Base-by-base conservation (phyloP, 2,329 filamentous ascomycete genomes). In the Endoconidiophora polonica region DNA sequence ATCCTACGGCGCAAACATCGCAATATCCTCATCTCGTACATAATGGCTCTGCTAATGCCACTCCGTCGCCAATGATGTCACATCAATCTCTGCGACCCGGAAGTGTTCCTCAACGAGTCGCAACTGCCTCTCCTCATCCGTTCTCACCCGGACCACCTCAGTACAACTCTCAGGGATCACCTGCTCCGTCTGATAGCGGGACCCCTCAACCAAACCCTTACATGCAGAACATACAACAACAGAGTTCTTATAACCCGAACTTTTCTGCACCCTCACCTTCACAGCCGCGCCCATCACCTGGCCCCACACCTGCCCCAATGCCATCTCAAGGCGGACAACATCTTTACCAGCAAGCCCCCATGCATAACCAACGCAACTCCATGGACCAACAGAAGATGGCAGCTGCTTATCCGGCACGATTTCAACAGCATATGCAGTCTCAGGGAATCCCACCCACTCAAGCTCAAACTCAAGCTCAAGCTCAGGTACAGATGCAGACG, bases 31-130 rank as follows among this genome's bases (percentile, higher is more conserved):
- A 94, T 66, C 74, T 94, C 50, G 83, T 86, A 59, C 77, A 83
- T 56, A 82, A 84, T 59, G 81, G 81, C 47, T 87, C 86, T 3
- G 74, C 79, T 46, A 91, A 87, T 63, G 83, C 86, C 54, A 94
- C 86, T 38, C 90, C 90, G 9, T 96, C 91, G 5, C 91, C 91
- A 24, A 90, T 93, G 55, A 87, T 95, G 77, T 77, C 78, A 54
- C 87, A 82, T 61, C 88, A 93, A 59, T 87, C 93, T 59, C 70
- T 81, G 62, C 76, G 79, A 55, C 74, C 79, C 33, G 77, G 83
- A 60, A 74, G 74, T 58, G 79, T 83, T 12, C 80, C 81, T 38
- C 84, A 87, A 61, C 73, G 87, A 59, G 86, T 96, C 63, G 83
- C 87, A 56, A 95, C 90, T 43, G 83, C 86, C 41, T 96, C 91